A percentile compares a stretch with the other conserved stretches of the same genome.
phyloP scores from a whole-genome alignment of 768 basidiomycete species.

The Pisolithus marmoratus region DNA sequence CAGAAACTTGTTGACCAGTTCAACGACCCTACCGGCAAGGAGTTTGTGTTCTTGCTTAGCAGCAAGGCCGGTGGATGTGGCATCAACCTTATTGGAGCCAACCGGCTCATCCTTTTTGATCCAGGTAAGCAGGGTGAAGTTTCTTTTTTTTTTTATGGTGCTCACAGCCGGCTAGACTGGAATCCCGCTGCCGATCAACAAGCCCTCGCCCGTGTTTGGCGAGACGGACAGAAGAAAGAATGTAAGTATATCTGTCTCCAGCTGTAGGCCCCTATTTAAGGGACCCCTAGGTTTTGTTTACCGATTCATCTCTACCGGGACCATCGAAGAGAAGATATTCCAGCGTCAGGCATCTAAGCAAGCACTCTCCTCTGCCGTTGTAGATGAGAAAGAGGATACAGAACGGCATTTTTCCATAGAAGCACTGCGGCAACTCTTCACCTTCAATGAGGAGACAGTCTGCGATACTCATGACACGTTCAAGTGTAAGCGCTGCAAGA shows the following conservation, averaged over 20 bases:
- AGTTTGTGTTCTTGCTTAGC: conserved; percentile 90
- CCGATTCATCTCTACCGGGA: conserved; percentile 94
- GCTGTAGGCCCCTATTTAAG: not conserved
- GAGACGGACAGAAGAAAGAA: conserved; percentile 99
- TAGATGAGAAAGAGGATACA: conserved; percentile 93
- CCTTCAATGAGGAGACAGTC: conserved; percentile 78
- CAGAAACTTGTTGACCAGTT: conserved; percentile 96
- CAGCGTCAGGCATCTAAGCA: conserved; percentile 96
- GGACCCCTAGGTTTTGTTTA: conserved; percentile 81
- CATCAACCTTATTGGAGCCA: conserved; percentile 95
- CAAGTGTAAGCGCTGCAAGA: conserved; percentile 89
- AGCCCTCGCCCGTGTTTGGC: conserved; percentile 97
- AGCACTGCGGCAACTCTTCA: conserved; percentile 83
- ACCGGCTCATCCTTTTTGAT: conserved; percentile 92
- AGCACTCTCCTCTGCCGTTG: conserved; percentile 94
- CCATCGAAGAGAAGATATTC: conserved; percentile 99
- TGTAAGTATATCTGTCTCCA: conserved; percentile 46
- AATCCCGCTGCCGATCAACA: conserved; percentile 99
- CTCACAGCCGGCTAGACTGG: conserved; percentile 62
- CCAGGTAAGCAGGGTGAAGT: conserved; percentile 51
- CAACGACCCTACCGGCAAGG: conserved; percentile 88
- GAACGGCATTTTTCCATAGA: conserved; percentile 94
- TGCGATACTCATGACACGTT: conserved; percentile 98
- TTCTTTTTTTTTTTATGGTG: not conserved
- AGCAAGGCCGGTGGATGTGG: conserved; percentile 96